phyloP scores from a whole-genome alignment of 768 basidiomycete species.

The Trametes maxima region DNA sequence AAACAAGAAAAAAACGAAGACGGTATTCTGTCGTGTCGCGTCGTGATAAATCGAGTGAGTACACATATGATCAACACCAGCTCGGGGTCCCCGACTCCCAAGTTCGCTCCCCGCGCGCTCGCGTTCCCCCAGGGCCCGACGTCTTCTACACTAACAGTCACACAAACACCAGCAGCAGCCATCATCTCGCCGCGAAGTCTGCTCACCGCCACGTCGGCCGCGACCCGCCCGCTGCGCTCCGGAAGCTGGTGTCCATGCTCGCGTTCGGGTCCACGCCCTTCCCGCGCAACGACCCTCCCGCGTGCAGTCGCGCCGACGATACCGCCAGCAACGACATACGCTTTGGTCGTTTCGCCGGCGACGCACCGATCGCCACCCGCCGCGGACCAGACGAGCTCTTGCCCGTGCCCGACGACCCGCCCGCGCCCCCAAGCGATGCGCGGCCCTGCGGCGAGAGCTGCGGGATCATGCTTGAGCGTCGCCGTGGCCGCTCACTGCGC shows the following conservation, averaged over 20 bases:
- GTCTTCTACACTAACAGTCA: neutral
- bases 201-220: constrained; percentile 63
- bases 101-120: neutral
- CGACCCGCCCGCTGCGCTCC: constrained; percentile 33
- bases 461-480: constrained; percentile 84
- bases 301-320: constrained; percentile 34
- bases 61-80: constrained; percentile 9
- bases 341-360: constrained; percentile 63
- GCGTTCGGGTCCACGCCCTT: constrained; percentile 37
- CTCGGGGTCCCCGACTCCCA: constrained; percentile 15
- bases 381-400: constrained; percentile 35
- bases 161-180: neutral
- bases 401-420: constrained; percentile 13
- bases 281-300: constrained; percentile 27
- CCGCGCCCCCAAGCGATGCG: constrained; percentile 38
- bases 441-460: constrained; percentile 53
- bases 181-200: neutral
- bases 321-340: constrained; percentile 54
- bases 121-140: no score
- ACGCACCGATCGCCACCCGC: constrained; percentile 45
- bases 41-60: constrained; percentile 21
- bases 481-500: constrained; percentile 69
- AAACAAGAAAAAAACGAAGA: constrained; percentile 7
- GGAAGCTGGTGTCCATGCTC: constrained; percentile 52
- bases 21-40: constrained; percentile 18